Evolutionary conservation across 78 protist genomes (phyloP).

Genomic region (Isochrysis galbana): DNA sequence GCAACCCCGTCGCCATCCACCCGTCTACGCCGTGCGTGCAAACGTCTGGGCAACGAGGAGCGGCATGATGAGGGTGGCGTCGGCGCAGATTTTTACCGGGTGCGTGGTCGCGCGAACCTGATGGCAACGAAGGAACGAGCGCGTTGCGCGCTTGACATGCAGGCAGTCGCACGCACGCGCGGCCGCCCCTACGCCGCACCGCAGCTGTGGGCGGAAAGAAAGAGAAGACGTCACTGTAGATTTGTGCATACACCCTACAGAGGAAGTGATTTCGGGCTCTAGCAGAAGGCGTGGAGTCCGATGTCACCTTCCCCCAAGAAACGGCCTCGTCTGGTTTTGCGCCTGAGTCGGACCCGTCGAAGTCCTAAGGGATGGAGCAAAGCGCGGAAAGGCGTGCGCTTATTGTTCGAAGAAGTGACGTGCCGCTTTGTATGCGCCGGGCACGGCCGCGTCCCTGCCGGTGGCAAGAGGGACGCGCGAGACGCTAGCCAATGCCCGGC

Average conservation of each 20-base stretch:
- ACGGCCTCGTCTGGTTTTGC: constrained; percentile 99
- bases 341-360: constrained; percentile 93
- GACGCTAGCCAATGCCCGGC: too few relatives aligned
- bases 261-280: too few relatives aligned
- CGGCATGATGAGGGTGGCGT: constrained; percentile 26
- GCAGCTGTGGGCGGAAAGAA: too few relatives aligned
- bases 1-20: background rate
- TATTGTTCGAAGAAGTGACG: background rate
- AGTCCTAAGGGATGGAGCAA: too few relatives aligned
- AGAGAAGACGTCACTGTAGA: too few relatives aligned
- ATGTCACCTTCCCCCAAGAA: constrained; percentile 99
- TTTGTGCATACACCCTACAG: too few relatives aligned
- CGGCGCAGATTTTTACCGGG: constrained; percentile 88
- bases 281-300: too few relatives aligned
- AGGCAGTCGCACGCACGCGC: background rate
- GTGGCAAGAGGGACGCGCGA: background rate
- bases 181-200: too few relatives aligned
- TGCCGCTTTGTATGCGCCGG: background rate
- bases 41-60: constrained; percentile 39
- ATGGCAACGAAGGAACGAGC: constrained; percentile 94
- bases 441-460: background rate
- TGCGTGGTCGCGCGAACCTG: constrained; percentile 84
- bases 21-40: background rate
- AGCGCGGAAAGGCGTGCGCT: background rate
- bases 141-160: too few relatives aligned